Base-by-base conservation (phyloP, 805 yeast genomes). In the Scheffersomyces stipitis region DNA sequence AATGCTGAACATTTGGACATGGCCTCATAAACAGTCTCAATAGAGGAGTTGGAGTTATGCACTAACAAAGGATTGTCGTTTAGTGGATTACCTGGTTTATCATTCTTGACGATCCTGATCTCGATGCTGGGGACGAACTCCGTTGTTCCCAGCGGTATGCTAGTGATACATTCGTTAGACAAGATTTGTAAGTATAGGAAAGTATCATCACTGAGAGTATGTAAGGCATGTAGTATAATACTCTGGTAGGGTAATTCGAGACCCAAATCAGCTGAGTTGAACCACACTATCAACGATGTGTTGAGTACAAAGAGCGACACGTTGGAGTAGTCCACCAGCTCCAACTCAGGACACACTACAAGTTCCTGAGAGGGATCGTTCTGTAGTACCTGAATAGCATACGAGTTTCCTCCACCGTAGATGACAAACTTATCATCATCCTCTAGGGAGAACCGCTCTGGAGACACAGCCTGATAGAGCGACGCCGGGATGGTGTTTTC, bases 351-450 rank as follows among this genome's bases (percentile, higher is more conserved):
- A 26, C 30, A 35, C 15, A 54, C 30, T n/a, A 16, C 26, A 3
- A 53, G 33, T 3, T 34, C 26, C 24, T 42, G 45, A 9, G 31
- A 34, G 5, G 49, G 46, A 28, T 51, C 50, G 26, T 45, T 50
- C 20, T 43, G 36, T 15, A 42, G 28, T 14, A 62, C 20, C 13
- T 31, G 30, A 22, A 47, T 38, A 16, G 12, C 17, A 40, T 40
- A 46, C 12, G 35, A 50, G 5, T 29, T 30, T 3, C 69, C 69
- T 4, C 73, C 74, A 6, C 64, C 70, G 40, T 64, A 59, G n/a
- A 71, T 45, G 27, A 71, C 66, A 39, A 60, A 54, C 48, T 68
- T 64, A 43, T 69, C 74, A 34, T 66, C 58, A 36, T 52, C 58
- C 15, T 46, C 66, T 17, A 58, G 43, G 12, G 69, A 59, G 44